A percentile compares a stretch with the other conserved stretches of the same genome.
Evolutionary conservation across 2,329 filamentous ascomycete genomes (phyloP).

Genomic region (Cordyceps fumosorosea): DNA sequence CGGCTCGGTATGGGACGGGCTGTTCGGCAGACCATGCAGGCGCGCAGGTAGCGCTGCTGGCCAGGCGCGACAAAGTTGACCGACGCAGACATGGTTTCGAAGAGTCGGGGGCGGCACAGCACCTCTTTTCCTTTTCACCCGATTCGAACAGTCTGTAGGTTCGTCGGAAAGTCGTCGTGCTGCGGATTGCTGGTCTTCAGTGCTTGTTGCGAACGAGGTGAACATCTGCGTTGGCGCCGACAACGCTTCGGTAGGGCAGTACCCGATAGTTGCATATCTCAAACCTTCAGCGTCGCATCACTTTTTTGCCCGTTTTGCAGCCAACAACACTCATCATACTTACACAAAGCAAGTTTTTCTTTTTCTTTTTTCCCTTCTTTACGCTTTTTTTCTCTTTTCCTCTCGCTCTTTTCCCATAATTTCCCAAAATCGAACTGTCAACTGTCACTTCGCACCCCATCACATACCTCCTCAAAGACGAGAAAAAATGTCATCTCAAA

Average conservation of each 20-base stretch:
- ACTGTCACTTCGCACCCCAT: neutral
- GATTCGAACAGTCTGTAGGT: neutral
- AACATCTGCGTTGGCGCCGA: neutral
- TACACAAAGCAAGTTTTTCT: neutral
- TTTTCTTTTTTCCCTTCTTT: neutral
- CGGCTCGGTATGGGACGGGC: neutral
- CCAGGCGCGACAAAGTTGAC: conserved; percentile 63
- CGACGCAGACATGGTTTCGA: conserved; percentile 30
- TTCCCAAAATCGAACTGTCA: neutral
- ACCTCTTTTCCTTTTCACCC: neutral
- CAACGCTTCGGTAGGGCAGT: neutral
- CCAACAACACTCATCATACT: neutral
- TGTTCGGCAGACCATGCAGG: conserved; percentile 83
- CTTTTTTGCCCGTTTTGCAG: neutral
- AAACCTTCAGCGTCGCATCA: neutral
- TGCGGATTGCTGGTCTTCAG: neutral
- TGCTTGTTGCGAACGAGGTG: neutral
- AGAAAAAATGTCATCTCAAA: neutral
- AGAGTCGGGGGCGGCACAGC: neutral
- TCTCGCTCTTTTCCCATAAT: no score
- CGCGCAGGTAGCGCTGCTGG: conserved; percentile 81
- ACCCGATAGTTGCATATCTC: conserved; percentile 13
- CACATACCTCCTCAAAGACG: neutral
- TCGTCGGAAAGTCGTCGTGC: neutral
- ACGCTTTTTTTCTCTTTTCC: neutral